phyloP scores from a whole-genome alignment of 306 rosid genomes.

The Ochetophila trinervis region DNA sequence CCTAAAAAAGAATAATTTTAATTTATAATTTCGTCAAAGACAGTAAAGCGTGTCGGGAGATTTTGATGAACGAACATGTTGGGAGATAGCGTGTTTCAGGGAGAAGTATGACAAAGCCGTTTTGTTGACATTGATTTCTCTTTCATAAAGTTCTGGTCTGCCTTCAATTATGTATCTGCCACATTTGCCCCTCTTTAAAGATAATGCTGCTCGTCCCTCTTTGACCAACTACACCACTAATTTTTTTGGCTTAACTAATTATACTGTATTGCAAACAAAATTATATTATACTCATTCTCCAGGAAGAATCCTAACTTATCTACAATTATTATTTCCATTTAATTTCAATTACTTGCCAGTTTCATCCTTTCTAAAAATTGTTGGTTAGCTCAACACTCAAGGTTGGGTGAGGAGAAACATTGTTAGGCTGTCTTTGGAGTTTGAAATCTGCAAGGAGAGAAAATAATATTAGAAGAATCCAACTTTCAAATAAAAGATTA shows the following conservation, averaged over 20 bases:
- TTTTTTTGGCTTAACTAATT: too few relatives aligned
- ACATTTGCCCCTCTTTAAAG: not conserved
- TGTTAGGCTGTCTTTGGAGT: not conserved
- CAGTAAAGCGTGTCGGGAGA: constrained; percentile 22
- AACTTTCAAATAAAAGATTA: too few relatives aligned
- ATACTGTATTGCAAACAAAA: too few relatives aligned
- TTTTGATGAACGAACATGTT: constrained; percentile 21
- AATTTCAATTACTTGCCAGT: too few relatives aligned
- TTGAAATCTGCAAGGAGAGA: too few relatives aligned
- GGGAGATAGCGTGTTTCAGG: constrained; percentile 27
- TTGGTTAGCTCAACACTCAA: too few relatives aligned
- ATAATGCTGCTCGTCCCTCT: not conserved
- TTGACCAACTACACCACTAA: not conserved
- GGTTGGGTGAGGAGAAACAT: too few relatives aligned
- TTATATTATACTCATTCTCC: too few relatives aligned
- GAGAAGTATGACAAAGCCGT: constrained; percentile 10
- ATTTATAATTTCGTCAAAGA: not conserved
- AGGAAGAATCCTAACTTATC: too few relatives aligned
- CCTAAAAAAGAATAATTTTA: not conserved
- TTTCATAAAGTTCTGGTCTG: not conserved
- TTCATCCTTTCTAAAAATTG: too few relatives aligned
- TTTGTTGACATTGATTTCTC: constrained; percentile 16
- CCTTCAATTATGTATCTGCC: constrained; percentile 25
- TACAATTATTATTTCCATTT: too few relatives aligned
- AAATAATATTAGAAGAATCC: too few relatives aligned